phyloP scores from a whole-genome alignment of 108 stramenopile species.

The Cyclotella distinguenda region DNA sequence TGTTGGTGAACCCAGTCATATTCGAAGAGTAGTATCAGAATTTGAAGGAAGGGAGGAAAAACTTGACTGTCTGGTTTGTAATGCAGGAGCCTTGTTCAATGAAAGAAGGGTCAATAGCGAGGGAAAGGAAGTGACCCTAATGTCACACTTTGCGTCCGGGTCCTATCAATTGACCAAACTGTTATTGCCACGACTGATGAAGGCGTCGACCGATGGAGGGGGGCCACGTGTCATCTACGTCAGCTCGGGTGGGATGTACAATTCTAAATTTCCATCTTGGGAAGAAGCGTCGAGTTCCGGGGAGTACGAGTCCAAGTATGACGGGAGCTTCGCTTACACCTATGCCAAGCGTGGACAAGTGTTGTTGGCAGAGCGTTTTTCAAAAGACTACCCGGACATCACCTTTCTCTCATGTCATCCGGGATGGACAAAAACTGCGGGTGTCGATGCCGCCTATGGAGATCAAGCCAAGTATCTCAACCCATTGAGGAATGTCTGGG shows the following conservation, averaged over 20 bases:
- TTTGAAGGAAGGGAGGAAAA: constrained; percentile 60
- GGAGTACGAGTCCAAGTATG: constrained; percentile 54
- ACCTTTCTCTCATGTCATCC: constrained; percentile 67
- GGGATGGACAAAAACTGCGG: constrained; percentile 84
- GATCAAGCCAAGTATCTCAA: constrained; percentile 74
- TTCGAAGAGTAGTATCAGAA: constrained; percentile 55
- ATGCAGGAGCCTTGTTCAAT: constrained; percentile 89
- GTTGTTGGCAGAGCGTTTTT: constrained; percentile 74
- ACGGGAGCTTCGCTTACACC: constrained; percentile 84
- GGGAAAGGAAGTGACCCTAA: constrained; percentile 88
- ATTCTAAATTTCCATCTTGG: constrained; percentile 85
- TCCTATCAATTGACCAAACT: constrained; percentile 78
- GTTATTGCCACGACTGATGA: constrained; percentile 55
- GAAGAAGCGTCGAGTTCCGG: constrained; percentile 58
- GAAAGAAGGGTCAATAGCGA: constrained; percentile 74
- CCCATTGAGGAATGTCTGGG: constrained; percentile 85
- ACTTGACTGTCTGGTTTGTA: constrained; percentile 88
- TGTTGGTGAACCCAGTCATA: constrained; percentile 63
- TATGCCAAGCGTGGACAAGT: constrained; percentile 95
- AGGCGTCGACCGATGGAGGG: constrained; percentile 19
- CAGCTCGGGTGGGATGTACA: constrained; percentile 89
- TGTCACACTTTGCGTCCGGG: constrained; percentile 83
- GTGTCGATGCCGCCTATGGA: constrained; percentile 87
- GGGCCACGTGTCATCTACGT: constrained; percentile 62
- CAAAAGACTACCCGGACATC: constrained; percentile 56